Base-by-base conservation (phyloP, 2,329 filamentous ascomycete species). In the Hypoxylon rubiginosum region DNA sequence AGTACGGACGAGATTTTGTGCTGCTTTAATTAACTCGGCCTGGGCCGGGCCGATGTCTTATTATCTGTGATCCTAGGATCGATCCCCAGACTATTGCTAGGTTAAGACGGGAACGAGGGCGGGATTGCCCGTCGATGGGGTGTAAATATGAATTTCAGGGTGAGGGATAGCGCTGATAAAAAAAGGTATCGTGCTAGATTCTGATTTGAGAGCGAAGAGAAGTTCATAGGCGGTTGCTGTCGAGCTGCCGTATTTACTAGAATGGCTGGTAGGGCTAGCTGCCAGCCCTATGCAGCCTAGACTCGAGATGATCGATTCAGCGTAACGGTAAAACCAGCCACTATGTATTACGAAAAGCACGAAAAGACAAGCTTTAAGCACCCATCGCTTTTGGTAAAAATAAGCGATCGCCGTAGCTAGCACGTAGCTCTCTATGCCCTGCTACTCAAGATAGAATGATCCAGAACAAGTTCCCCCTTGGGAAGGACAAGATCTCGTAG, bases 261-360 rank as follows among this genome's bases (percentile, higher is more conserved):
- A 45, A 59, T 54, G 50, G 34, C 50, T 17, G 55, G 24, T 64
- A 69, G 54, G 66, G 66, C 66, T 68, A 64, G 56, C 48, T 52
- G 51, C 65, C 62, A 70, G 67, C 67, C 67, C 67, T 70, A 70
- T 46, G 59, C 59, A 68, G 59, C 59, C 62, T 43, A 66, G 54
- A 58, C 17, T 52, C 30, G 17, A 48, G 21, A 54, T 10, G 43
- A 46, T 56, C 58, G 41, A 58, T 48, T 65, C 48, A 56, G 62
- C 65, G 49, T 46, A 26, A 48, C 55, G 55, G 58, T 48, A 56
- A 17, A 30, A 26, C 51, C 45, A 64, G 61, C 50, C 54, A 59
- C 60, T 13, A 39, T 28, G 26, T 36, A 49, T 24, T n/a, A 32
- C 19, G 8, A 56, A 43, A 59, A n/a, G 10, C 11, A 32, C 19